These are phyloP conservation scores for Fusarium domesticum DNA, from an alignment of 2,329 filamentous ascomycete genomes.

Conservation along the genomic window DNA sequence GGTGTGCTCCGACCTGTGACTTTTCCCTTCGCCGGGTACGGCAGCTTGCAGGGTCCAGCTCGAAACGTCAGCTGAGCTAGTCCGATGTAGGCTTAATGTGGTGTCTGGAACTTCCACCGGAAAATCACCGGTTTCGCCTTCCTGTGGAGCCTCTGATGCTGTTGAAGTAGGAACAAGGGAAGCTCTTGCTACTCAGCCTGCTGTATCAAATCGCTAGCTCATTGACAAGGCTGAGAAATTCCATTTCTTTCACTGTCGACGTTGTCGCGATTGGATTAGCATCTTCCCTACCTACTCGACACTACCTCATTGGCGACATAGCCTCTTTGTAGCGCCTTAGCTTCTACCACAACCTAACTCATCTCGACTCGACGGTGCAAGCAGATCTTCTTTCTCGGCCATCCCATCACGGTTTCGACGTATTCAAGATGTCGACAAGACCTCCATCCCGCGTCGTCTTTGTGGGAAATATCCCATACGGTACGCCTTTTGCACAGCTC, in stretches of 20 bases:
- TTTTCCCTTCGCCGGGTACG: too few relatives aligned
- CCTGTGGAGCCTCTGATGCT: slow-evolving; percentile 4
- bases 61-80: slow-evolving; percentile 6
- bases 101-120: slow-evolving; percentile 2
- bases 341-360: not conserved
- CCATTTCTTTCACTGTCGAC: slow-evolving; percentile 7
- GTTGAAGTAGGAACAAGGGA: slow-evolving; percentile 3
- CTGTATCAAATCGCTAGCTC: slow-evolving; percentile 10
- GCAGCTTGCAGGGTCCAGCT: too few relatives aligned
- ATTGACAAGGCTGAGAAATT: slow-evolving; percentile 27
- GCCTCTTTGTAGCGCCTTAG: too few relatives aligned
- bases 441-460: slow-evolving; percentile 77
- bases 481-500: slow-evolving; percentile 40
- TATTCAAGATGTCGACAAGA: slow-evolving; percentile 61
- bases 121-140: slow-evolving; percentile 2
- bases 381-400: too few relatives aligned
- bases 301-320: too few relatives aligned
- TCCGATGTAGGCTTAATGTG: slow-evolving; percentile 9
- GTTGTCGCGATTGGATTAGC: slow-evolving; percentile 1
- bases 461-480: slow-evolving; percentile 83
- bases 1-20: too few relatives aligned
- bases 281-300: not conserved
- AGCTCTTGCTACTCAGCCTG: slow-evolving; percentile 22
- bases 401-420: not conserved
- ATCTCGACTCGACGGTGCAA: too few relatives aligned